These are phyloP conservation scores for Cladosporium halotolerans DNA, from an alignment of 2,329 filamentous ascomycete species.

Conservation along the genomic window DNA sequence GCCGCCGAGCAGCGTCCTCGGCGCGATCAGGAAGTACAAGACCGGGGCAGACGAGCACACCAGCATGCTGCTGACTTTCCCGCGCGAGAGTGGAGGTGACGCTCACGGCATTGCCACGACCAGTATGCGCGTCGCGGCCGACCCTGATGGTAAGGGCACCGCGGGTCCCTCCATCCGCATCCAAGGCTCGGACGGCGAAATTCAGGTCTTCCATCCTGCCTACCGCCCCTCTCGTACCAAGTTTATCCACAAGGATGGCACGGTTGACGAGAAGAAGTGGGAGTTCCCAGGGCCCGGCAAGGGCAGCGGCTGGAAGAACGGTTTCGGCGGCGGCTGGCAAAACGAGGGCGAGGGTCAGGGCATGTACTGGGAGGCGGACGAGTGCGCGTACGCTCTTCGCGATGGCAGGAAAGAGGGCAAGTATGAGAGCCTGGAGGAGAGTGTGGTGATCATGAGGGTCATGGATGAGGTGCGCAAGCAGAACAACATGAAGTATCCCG, in stretches of 20 bases:
- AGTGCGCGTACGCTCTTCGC: constrained; percentile 65
- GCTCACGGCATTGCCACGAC: constrained; percentile 63
- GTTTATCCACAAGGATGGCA: constrained; percentile 36
- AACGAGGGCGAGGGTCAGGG: constrained; percentile 62
- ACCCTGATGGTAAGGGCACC: constrained; percentile 55
- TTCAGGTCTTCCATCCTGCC: constrained; percentile 68
- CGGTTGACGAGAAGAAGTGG: constrained; percentile 43
- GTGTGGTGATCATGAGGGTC: constrained; percentile 75
- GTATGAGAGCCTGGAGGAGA: constrained; percentile 66
- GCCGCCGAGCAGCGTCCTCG: constrained; percentile 56
- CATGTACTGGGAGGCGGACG: constrained; percentile 87
- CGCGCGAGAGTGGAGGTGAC: constrained; percentile 48
- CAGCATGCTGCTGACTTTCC: constrained; percentile 72
- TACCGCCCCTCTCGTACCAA: constrained; percentile 55
- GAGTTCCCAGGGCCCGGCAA: constrained; percentile 42
- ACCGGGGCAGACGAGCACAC: constrained; percentile 74
- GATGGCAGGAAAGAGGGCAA: constrained; percentile 73
- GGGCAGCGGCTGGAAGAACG: constrained; percentile 43
- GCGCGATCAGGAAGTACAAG: constrained; percentile 63
- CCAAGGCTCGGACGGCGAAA: constrained; percentile 74
- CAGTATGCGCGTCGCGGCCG: constrained; percentile 54
- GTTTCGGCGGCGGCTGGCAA: constrained; percentile 37
- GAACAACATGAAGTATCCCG: constrained; percentile 56
- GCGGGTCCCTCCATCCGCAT: constrained; percentile 67
- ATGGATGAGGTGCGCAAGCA: constrained; percentile 65